Percentiles rank a stretch among this genome's conserved stretches.
phyloP scores from a whole-genome alignment of 768 basidiomycete species.

The Kondoa malvinella region DNA sequence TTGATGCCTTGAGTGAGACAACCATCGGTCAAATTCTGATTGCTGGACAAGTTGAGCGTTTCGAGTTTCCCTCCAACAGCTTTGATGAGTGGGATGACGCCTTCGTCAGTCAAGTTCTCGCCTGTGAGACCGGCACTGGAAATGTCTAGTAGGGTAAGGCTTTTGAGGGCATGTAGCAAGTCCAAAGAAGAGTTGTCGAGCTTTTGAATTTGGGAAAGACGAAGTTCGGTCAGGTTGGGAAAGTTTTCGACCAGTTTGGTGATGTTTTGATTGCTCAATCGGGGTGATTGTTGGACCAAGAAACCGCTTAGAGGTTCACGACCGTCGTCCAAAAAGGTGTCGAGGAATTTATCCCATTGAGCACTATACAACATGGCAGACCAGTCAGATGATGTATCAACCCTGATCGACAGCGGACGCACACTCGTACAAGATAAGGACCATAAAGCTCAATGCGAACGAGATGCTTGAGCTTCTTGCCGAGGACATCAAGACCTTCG shows the following conservation, averaged over 20 bases:
- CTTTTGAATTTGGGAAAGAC: conserved; percentile 59
- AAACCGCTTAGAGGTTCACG: conserved; percentile 44
- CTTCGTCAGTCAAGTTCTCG: conserved; percentile 36
- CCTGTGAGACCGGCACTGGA: conserved; percentile 57
- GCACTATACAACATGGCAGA: conserved; percentile 24
- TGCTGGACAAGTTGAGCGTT: conserved; percentile 19
- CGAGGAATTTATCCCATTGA: conserved; percentile 61
- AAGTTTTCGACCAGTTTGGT: conserved; percentile 41
- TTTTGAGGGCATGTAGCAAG: conserved; percentile 38
- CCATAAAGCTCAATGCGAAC: conserved; percentile 62
- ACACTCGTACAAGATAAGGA: conserved; percentile 45
- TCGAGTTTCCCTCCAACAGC: conserved; percentile 17
- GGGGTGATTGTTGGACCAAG: conserved; percentile 41
- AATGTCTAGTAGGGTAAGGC: conserved; percentile 50
- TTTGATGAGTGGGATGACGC: conserved; percentile 19
- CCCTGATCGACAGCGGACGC: neutral
- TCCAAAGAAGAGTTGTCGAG: conserved; percentile 50
- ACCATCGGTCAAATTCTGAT: conserved; percentile 11
- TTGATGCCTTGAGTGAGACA: conserved; percentile 18
- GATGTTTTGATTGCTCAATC: conserved; percentile 55
- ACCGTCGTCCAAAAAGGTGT: conserved; percentile 37
- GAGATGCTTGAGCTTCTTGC: conserved; percentile 47
- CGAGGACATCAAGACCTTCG: conserved; percentile 36
- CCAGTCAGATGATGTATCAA: neutral
- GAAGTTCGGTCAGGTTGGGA: conserved; percentile 49